Conservation (phyloP, 179 eudicot species). For the Corrigiola litoralis region DNA sequence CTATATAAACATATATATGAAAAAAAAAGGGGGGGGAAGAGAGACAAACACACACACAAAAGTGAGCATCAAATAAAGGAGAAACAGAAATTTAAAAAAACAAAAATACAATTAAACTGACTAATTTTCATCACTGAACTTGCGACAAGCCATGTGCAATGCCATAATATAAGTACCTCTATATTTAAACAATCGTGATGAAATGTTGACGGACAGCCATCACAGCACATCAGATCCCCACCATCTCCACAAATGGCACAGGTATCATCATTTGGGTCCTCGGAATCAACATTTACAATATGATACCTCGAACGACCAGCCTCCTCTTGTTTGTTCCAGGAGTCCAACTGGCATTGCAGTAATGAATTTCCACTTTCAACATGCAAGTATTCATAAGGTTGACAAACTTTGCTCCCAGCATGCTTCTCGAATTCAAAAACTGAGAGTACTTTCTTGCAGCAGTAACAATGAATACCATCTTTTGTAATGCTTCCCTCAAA, state of each 20-base stretch:
- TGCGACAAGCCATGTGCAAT: too few relatives aligned
- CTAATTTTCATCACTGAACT: neutral
- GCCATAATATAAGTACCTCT: slow-evolving; percentile 43
- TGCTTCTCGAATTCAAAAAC: slow-evolving; percentile 61
- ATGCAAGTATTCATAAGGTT: slow-evolving; percentile 46
- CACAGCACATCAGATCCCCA: slow-evolving; percentile 93
- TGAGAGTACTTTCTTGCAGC: slow-evolving; percentile 51
- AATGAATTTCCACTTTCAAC: slow-evolving; percentile 60
- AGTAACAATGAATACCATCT: slow-evolving; percentile 73
- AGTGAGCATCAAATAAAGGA: neutral
- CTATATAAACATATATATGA: neutral
- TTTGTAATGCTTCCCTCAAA: slow-evolving; percentile 64
- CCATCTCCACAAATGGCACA: slow-evolving; percentile 96
- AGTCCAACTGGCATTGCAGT: slow-evolving; percentile 52
- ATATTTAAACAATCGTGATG: slow-evolving; percentile 72
- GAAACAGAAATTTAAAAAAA: neutral
- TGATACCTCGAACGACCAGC: slow-evolving; percentile 40
- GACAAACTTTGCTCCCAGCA: slow-evolving; percentile 47
- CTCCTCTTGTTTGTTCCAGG: slow-evolving; percentile 66
- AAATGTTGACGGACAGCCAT: slow-evolving; percentile 92
- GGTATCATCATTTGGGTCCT: slow-evolving; percentile 92
- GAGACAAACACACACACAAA: neutral
- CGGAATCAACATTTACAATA: slow-evolving; percentile 52
- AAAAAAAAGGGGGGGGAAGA: too few relatives aligned
- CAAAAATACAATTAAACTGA: neutral